These are phyloP conservation scores for Cladosporium sp. DNA, from an alignment of 2,329 filamentous ascomycete genomes.

Conservation along the genomic window DNA sequence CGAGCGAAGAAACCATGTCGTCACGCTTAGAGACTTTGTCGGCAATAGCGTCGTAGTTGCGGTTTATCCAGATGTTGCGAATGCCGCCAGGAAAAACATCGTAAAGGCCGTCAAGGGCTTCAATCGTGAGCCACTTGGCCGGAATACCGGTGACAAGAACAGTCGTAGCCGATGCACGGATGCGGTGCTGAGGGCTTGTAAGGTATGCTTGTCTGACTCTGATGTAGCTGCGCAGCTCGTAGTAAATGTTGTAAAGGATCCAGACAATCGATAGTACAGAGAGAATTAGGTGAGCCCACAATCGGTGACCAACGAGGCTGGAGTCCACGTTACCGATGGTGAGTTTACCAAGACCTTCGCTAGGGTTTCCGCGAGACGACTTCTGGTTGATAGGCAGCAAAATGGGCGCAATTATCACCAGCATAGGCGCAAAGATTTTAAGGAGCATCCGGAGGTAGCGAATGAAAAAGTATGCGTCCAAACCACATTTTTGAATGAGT, in stretches of 20 bases:
- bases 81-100: slow-evolving; percentile 96
- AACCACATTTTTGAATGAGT: slow-evolving; percentile 89
- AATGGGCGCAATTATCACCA: slow-evolving; percentile 73
- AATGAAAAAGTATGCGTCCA: slow-evolving; percentile 96
- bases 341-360: slow-evolving; percentile 68
- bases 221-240: slow-evolving; percentile 81
- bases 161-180: slow-evolving; percentile 90
- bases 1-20: slow-evolving; percentile 65
- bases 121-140: slow-evolving; percentile 79
- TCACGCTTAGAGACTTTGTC: slow-evolving; percentile 79
- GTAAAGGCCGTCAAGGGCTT: slow-evolving; percentile 77
- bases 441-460: slow-evolving; percentile 82
- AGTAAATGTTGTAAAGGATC: slow-evolving; percentile 82
- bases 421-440: slow-evolving; percentile 85
- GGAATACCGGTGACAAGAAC: slow-evolving; percentile 91
- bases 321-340: slow-evolving; percentile 82
- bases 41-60: slow-evolving; percentile 76
- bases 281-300: slow-evolving; percentile 80
- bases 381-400: slow-evolving; percentile 79
- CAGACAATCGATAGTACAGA: slow-evolving; percentile 75
- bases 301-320: slow-evolving; percentile 57
- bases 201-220: slow-evolving; percentile 91
- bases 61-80: slow-evolving; percentile 93
- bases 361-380: slow-evolving; percentile 47
- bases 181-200: slow-evolving; percentile 88